phyloP scores from a whole-genome alignment of 495 filamentous ascomycete genomes.

The Staphylotrichum tortipilum region DNA sequence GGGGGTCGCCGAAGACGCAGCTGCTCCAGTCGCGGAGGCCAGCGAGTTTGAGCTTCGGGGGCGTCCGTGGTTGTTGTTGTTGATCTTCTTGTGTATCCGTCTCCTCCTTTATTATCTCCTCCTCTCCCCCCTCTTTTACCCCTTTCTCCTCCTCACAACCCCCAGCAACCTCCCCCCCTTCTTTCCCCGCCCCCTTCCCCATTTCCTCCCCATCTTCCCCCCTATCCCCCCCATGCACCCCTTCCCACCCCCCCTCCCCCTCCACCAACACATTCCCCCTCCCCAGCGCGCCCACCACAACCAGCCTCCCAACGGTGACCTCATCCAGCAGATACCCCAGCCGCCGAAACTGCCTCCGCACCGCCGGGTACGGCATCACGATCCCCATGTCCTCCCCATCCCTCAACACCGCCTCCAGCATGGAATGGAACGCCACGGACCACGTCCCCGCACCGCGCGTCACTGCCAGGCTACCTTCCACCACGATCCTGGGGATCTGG shows the following conservation, averaged over 20 bases:
- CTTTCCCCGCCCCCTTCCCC: neutral
- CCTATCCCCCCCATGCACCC: neutral
- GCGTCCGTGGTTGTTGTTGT: neutral
- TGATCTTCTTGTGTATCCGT: neutral
- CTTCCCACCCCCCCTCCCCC: neutral
- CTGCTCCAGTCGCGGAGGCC: constrained; percentile 43
- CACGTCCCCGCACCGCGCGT: constrained; percentile 26
- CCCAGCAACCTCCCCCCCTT: neutral
- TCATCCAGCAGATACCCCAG: constrained; percentile 32
- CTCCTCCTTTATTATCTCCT: neutral
- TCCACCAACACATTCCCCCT: constrained; percentile 31
- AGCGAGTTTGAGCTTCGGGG: constrained; percentile 13
- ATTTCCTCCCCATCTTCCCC: neutral
- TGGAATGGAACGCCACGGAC: constrained; percentile 38
- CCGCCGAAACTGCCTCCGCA: constrained; percentile 30
- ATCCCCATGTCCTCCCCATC: constrained; percentile 42
- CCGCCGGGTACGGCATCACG: constrained; percentile 31
- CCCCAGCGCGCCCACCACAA: constrained; percentile 27
- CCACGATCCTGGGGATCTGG: neutral
- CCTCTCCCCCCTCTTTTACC: neutral
- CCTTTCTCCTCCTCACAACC: neutral
- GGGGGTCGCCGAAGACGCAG: constrained; percentile 52
- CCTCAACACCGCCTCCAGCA: constrained; percentile 35
- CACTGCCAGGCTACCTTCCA: neutral
- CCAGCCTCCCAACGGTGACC: constrained; percentile 29